A percentile compares a stretch with the other conserved stretches of the same genome.
phyloP scores from a whole-genome alignment of 78 protist genomes.

The Dictyostelium capitatum region DNA sequence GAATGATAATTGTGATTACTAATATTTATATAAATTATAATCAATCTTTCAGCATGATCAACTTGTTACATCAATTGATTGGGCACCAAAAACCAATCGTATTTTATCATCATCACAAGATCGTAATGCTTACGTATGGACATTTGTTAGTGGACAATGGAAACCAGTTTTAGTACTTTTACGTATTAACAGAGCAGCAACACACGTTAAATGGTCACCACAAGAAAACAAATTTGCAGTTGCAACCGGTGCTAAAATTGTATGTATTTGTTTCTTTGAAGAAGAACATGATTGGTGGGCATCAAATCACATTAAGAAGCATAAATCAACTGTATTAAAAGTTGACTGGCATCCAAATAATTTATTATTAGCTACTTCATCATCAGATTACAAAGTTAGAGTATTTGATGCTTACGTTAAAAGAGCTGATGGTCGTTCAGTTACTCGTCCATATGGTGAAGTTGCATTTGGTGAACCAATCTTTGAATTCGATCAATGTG shows the following conservation, averaged over 20 bases:
- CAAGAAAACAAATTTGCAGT: constrained; percentile 95
- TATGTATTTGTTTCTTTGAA: constrained; percentile 95
- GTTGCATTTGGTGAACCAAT: constrained; percentile 75
- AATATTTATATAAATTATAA: not conserved
- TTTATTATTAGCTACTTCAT: constrained; percentile 90
- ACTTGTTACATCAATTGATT: constrained; percentile 94
- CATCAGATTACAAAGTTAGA: constrained; percentile 87
- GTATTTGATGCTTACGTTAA: constrained; percentile 90
- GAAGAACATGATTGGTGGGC: constrained; percentile 98
- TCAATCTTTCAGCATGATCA: constrained; percentile 90
- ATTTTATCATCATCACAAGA: constrained; percentile 95
- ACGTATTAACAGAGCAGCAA: constrained; percentile 95
- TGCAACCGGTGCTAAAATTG: constrained; percentile 91
- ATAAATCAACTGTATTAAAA: constrained; percentile 90
- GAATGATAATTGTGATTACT: not conserved
- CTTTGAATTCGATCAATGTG: constrained; percentile 65
- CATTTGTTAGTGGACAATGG: constrained; percentile 83
- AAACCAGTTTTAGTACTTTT: constrained; percentile 94
- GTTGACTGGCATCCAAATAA: constrained; percentile 95
- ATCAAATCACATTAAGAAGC: constrained; percentile 92
- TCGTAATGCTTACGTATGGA: constrained; percentile 98
- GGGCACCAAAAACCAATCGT: constrained; percentile 93
- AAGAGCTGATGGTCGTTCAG: constrained; percentile 86
- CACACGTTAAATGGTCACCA: constrained; percentile 94
- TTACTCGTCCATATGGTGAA: constrained; percentile 70